Percentiles rank a stretch among this genome's conserved stretches.
These are phyloP conservation scores for Vanrija sp. DNA, from an alignment of 1,284 basidiomycete species.

Conservation along the genomic window DNA sequence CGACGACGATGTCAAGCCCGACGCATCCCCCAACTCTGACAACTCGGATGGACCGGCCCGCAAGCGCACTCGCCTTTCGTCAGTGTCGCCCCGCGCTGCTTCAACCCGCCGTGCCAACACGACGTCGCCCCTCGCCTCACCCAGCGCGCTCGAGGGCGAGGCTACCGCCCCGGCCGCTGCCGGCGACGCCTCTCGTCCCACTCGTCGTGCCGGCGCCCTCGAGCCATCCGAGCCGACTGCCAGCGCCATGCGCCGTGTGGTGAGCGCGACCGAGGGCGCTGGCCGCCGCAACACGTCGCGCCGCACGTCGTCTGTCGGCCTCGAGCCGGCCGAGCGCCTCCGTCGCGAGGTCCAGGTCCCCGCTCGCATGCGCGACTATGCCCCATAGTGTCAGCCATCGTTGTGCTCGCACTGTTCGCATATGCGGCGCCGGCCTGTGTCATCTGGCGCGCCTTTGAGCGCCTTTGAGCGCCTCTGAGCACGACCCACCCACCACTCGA, in stretches of 20 bases:
- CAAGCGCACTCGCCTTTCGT: conserved; percentile 14
- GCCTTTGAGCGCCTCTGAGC: no score
- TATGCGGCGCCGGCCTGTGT: no score
- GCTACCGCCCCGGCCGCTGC: neutral
- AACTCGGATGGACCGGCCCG: neutral
- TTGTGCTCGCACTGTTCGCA: no score
- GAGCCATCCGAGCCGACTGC: conserved; percentile 2
- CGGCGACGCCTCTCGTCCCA: neutral
- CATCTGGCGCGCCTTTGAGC: no score
- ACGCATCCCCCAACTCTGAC: neutral
- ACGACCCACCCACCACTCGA: no score
- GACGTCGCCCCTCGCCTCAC: conserved; percentile 10
- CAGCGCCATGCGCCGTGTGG: conserved; percentile 13
- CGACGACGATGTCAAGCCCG: conserved; percentile 8
- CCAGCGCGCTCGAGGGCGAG: conserved; percentile 3
- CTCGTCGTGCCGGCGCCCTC: neutral
- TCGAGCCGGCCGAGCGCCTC: conserved; percentile 19
- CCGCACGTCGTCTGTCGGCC: conserved; percentile 16
- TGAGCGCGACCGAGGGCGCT: conserved; percentile 8
- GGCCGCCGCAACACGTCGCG: conserved; percentile 4
- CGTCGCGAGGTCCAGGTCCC: conserved; percentile 31
- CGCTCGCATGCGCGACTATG: conserved; percentile 36
- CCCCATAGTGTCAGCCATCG: conserved; percentile 3
- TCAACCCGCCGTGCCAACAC: conserved; percentile 2
- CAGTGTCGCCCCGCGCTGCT: neutral